Evolutionary conservation across 257 asterid genomes (phyloP).

Genomic region (Salvia splendens): DNA sequence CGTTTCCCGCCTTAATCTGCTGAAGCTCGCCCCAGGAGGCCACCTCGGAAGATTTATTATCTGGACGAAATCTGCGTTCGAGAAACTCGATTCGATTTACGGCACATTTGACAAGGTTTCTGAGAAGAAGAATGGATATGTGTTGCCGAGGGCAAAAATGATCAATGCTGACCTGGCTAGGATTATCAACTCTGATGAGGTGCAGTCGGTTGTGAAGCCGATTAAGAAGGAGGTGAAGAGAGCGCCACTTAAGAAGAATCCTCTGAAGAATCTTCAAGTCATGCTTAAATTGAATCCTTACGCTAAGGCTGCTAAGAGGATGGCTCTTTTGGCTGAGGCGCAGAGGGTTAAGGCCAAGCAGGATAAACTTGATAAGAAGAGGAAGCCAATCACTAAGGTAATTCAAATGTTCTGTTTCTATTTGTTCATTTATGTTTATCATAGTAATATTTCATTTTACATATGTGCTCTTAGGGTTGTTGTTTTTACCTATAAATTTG

Average conservation of each 20-base stretch:
- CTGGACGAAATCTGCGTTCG: slow-evolving; percentile 72
- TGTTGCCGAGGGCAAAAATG: slow-evolving; percentile 66
- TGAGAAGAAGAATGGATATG: slow-evolving; percentile 62
- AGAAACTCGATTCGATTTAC: slow-evolving; percentile 62
- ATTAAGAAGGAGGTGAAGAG: slow-evolving; percentile 68
- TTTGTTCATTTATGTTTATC: not conserved
- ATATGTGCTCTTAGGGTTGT: not conserved
- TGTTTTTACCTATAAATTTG: not conserved
- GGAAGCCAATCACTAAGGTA: slow-evolving; percentile 65
- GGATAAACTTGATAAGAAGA: slow-evolving; percentile 63
- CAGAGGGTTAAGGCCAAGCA: slow-evolving; percentile 63
- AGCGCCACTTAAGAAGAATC: slow-evolving; percentile 68
- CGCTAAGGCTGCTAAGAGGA: slow-evolving; percentile 74
- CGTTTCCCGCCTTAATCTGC: slow-evolving; percentile 54
- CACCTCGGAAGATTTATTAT: slow-evolving; percentile 66
- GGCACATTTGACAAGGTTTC: slow-evolving; percentile 65
- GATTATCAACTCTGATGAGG: slow-evolving; percentile 77
- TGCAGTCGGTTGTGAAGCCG: slow-evolving; percentile 70
- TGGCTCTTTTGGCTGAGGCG: slow-evolving; percentile 70
- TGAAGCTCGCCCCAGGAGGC: slow-evolving; percentile 69
- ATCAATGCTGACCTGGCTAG: slow-evolving; percentile 75
- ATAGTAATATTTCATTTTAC: too few species aligned
- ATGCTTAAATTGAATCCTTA: slow-evolving; percentile 67
- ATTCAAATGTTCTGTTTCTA: not conserved
- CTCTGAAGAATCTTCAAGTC: slow-evolving; percentile 59